Base-by-base conservation (phyloP, 192 early-diverging fungal species). In the Coemansia javaensis region DNA sequence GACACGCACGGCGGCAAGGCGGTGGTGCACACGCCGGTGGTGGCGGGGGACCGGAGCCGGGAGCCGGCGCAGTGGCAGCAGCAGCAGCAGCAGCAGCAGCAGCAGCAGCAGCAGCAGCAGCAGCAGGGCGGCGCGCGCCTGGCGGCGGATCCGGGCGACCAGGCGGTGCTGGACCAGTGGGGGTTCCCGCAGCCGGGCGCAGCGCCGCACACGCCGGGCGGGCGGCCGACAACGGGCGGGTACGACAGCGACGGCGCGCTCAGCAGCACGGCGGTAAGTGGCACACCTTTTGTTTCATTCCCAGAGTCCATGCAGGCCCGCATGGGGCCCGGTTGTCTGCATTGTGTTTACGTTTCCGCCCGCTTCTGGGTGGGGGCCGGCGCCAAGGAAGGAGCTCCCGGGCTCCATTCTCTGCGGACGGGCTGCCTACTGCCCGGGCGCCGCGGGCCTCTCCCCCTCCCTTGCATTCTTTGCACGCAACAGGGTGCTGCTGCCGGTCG, bases 101-200 rank as follows among this genome's bases (percentile, higher is more conserved):
- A n/a, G 42, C 32, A 40, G 39, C 25, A 16, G 27, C 36, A 23
- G 28, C 44, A 24, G 22, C 34, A 32, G 40, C 21, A 14, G 32
- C 40, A 22, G 24, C 47, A 32, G 40, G 28, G 36, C 13, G 43
- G 44, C 61, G 6, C 24, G 57, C 53, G 31, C 65, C 62, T 8
- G 28, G 28, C 28, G 8, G 28, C 28, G 9, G 7, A 4, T 9
- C 1, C 28, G 14, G 40, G 32, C 3, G 48, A 31, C 10, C 50
- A 38, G 15, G 61, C 58, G 34, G 43, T 65, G 17, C 50, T 73
- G 35, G 69, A 73, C 53, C 60, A 55, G 42, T 73, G 69, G 69
- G 69, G 69, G 22, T 50, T 73, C 22, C 36, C 63, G 16, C 50
- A 51, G 23, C 35, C 55, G 13, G 35, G 41, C 23, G 45, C 15